These are phyloP conservation scores for Aphanocladium album DNA, from an alignment of 2,329 filamentous ascomycete species.

Conservation along the genomic window DNA sequence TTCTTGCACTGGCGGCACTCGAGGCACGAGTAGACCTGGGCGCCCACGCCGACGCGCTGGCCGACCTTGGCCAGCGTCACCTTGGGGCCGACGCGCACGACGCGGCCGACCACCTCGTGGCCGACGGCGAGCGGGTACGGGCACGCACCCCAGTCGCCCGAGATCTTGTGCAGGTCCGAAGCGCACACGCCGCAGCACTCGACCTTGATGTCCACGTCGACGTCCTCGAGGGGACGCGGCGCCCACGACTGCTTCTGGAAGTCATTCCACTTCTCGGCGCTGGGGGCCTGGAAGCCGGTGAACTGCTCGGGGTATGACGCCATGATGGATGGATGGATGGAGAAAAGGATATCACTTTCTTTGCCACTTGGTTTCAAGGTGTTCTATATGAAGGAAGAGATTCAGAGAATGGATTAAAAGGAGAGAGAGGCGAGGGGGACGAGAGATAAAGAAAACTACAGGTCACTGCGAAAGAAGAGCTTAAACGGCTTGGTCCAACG, in stretches of 20 bases:
- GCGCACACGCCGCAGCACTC: conserved; percentile 74
- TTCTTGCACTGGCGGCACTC: conserved; percentile 61
- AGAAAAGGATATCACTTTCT: no score
- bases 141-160: conserved; percentile 61
- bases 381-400: no score
- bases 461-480: not conserved
- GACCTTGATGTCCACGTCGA: conserved; percentile 85
- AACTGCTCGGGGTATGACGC: conserved; percentile 57
- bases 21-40: conserved; percentile 60
- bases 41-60: conserved; percentile 63
- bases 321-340: conserved; percentile 16
- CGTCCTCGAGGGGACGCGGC: conserved; percentile 79
- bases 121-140: conserved; percentile 62
- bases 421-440: no score
- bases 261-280: conserved; percentile 49
- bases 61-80: conserved; percentile 51
- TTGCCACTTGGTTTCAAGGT: no score
- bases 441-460: no score
- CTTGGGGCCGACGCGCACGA: conserved; percentile 61
- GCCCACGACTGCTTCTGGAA: conserved; percentile 71
- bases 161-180: conserved; percentile 67
- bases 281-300: conserved; percentile 55
- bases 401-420: no score
- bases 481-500: not conserved
- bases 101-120: conserved; percentile 68